Evolutionary conservation across 2,329 filamentous ascomycete genomes (phyloP), one percentile per base, ranked within the genome.

Genomic region (Gnomoniopsis smithogilvyi): DNA sequence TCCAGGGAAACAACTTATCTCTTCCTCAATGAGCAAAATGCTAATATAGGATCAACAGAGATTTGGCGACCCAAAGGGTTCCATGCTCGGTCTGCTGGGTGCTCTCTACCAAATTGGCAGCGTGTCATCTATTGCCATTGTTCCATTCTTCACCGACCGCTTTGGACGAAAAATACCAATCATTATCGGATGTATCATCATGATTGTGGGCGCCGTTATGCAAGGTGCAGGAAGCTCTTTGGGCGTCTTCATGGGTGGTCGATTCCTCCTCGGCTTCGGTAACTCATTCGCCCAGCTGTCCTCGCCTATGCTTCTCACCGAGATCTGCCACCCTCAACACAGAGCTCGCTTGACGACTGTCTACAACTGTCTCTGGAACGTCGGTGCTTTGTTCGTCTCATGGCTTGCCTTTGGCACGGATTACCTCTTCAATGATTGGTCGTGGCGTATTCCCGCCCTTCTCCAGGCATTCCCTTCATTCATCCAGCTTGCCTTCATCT

Each of bases 51-150:
- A 2, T 6, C n/a, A 17, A 17, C 6, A 60, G 58, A 79, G 76
- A 67, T 85, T 85, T 64, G 71, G 73, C 33, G 52, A 80, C 58
- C 82, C 75, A 0, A 45, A 76, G 67, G 68, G 78, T 63, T 67
- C 72, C 60, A 64, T 70, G 68, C 70, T 78, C 8, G 84, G 84
- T 54, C 76, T 87, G 34, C 74, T 87, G 3, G 79, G 78, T 11
- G 81, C 83, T 8, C 78, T 83, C 62, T 87, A 86, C 70, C 82
- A 82, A 64, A 78, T 87, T 45, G 84, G 84, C 49, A 82, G 80
- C 58, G 77, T 87, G 61, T 71, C 75, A 47, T 81, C 80, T 24
- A 80, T 87, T 45, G 82, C 82, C 2, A 72, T 86, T 34, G 82
- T 86, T 10, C 80, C 83, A 3, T 68, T 80, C 45, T 62, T 87